Evolutionary conservation across 192 early-diverging fungal genomes (phyloP).

Genomic region (Backusella sp.): DNA sequence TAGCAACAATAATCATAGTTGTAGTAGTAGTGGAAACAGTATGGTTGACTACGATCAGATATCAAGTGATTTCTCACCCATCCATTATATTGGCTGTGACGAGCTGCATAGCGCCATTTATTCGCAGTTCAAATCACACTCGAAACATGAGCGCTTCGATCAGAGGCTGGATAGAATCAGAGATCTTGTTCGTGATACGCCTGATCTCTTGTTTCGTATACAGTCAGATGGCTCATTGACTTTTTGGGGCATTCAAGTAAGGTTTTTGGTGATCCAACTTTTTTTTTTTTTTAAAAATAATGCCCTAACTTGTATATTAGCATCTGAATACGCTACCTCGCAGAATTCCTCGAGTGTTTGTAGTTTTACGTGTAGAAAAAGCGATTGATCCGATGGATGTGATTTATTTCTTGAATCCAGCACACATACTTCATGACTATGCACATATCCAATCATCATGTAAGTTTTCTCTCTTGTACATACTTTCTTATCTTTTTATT

Average conservation of each 20-base stretch:
- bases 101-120: constrained; percentile 48
- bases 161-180: constrained; percentile 48
- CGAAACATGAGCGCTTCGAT: constrained; percentile 33
- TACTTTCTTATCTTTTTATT: background rate
- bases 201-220: constrained; percentile 76
- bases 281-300: background rate
- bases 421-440: constrained; percentile 32
- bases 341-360: constrained; percentile 62
- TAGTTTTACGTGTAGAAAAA: constrained; percentile 60
- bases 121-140: constrained; percentile 14
- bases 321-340: constrained; percentile 60
- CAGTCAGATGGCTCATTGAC: constrained; percentile 67
- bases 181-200: constrained; percentile 66
- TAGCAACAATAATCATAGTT: background rate
- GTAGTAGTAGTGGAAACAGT: background rate
- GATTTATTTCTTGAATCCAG: constrained; percentile 56
- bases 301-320: constrained; percentile 38
- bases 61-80: constrained; percentile 44
- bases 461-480: constrained; percentile 14
- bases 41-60: background rate
- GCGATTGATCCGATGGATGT: constrained; percentile 53
- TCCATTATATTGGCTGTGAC: constrained; percentile 58
- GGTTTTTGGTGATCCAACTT: background rate
- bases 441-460: constrained; percentile 39
- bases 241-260: constrained; percentile 81